These are phyloP conservation scores for Sclerotinia trifoliorum DNA, from an alignment of 2,329 filamentous ascomycete species.

Conservation along the genomic window DNA sequence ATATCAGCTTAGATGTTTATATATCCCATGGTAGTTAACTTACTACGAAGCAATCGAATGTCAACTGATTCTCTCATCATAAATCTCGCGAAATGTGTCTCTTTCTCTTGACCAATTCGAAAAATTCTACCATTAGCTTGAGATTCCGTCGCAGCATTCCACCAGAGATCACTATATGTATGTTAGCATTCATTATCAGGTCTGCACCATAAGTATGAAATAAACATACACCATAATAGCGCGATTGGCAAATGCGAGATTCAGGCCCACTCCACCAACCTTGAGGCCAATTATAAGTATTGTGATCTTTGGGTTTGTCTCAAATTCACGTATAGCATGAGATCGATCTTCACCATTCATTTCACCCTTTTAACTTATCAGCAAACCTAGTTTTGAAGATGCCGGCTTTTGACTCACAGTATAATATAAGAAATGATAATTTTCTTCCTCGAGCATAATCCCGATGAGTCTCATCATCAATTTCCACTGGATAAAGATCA, in stretches of 20 bases:
- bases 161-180: neutral
- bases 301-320: neutral
- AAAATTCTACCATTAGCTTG: conserved; percentile 10
- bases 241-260: conserved; percentile 11
- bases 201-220: neutral
- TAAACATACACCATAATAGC: conserved; percentile 8
- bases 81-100: conserved; percentile 2
- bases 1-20: too few species aligned
- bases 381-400: neutral
- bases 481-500: conserved; percentile 14
- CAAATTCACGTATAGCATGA: neutral
- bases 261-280: conserved; percentile 11
- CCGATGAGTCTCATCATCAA: conserved; percentile 15
- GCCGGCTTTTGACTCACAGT: neutral
- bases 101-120: neutral
- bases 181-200: neutral
- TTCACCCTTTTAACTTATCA: neutral
- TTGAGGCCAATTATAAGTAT: conserved; percentile 6
- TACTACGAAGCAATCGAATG: neutral
- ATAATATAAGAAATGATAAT: neutral
- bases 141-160: neutral
- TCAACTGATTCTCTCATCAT: conserved; percentile 7
- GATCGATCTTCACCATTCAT: neutral
- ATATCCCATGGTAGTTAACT: neutral
- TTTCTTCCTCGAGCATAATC: conserved; percentile 4